These are phyloP conservation scores for Dothideomycetidae sp. DNA, from an alignment of 2,329 filamentous ascomycete species.

Conservation along the genomic window DNA sequence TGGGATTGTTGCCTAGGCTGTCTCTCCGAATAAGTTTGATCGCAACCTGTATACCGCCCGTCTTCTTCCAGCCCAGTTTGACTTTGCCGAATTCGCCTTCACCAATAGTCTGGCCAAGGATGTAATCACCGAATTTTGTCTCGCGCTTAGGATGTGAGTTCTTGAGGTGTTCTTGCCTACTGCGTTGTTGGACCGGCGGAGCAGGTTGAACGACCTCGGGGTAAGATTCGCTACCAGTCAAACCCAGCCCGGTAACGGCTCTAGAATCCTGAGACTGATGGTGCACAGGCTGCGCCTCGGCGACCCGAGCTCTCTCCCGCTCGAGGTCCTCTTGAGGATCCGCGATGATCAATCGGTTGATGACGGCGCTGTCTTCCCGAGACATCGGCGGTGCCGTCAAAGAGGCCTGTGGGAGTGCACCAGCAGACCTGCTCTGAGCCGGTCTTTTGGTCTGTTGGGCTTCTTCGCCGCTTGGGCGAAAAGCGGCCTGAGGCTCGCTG, in stretches of 20 bases:
- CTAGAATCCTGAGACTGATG: conserved; percentile 24
- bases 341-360: conserved; percentile 63
- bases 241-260: conserved; percentile 33
- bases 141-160: conserved; percentile 46
- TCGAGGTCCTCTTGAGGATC: conserved; percentile 61
- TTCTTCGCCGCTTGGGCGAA: conserved; percentile 29
- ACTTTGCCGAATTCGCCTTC: conserved; percentile 99
- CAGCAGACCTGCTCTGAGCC: conserved; percentile 34
- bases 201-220: conserved; percentile 30
- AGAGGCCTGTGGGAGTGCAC: conserved; percentile 33
- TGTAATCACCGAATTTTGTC: conserved; percentile 88
- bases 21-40: conserved; percentile 97
- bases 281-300: conserved; percentile 39
- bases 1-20: conserved; percentile 74
- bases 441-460: conserved; percentile 23
- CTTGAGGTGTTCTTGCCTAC: conserved; percentile 45
- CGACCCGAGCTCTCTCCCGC: conserved; percentile 55
- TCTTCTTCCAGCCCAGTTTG: conserved; percentile 95
- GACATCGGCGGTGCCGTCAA: conserved; percentile 37
- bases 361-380: conserved; percentile 63
- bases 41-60: conserved; percentile 81
- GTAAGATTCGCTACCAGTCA: conserved; percentile 37
- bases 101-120: conserved; percentile 86
- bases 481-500: conserved; percentile 31
- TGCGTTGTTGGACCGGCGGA: conserved; percentile 21